Percentiles rank a stretch among this genome's conserved stretches.
Conservation (phyloP, 257 asterid species). For the Ajuga chamaepitys region DNA sequence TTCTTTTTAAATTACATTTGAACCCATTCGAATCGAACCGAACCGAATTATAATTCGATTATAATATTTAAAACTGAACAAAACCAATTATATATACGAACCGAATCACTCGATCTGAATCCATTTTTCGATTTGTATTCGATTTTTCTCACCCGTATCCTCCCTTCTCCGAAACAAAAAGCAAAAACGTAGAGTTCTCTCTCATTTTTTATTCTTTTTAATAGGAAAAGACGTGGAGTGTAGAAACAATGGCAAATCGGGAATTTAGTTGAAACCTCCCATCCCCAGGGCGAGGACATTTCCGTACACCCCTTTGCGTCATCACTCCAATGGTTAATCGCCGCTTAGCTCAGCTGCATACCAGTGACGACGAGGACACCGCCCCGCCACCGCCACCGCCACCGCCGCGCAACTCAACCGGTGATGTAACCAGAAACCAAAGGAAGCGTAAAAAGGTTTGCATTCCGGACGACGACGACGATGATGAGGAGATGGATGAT, state of each 20-base stretch:
- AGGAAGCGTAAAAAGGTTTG: slow-evolving; percentile 38
- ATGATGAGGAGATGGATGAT: slow-evolving; percentile 27
- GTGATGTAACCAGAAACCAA: slow-evolving; percentile 15
- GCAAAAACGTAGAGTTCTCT: too few relatives aligned
- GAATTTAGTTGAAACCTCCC: background rate
- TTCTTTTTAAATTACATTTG: too few relatives aligned
- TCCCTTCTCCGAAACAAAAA: too few relatives aligned
- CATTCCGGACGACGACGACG: slow-evolving; percentile 34
- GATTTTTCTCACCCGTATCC: too few relatives aligned
- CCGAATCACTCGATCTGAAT: too few relatives aligned
- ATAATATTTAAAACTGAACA: too few relatives aligned
- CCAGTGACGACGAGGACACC: slow-evolving; percentile 63
- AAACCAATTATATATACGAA: too few relatives aligned
- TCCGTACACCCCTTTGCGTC: background rate
- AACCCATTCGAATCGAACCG: too few relatives aligned
- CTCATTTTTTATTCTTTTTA: too few relatives aligned
- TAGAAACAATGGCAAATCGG: slow-evolving; percentile 1
- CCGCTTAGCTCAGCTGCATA: slow-evolving; percentile 34
- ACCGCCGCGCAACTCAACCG: slow-evolving; percentile 18
- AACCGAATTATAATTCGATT: too few relatives aligned
- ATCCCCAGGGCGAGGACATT: background rate
- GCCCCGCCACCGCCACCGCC: slow-evolving; percentile 22
- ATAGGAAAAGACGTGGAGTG: background rate
- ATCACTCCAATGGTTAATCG: slow-evolving; percentile 40
- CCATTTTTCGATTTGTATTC: too few relatives aligned